Evolutionary conservation across 345 rosid species (phyloP).

Genomic region (Gossypium anomalum): DNA sequence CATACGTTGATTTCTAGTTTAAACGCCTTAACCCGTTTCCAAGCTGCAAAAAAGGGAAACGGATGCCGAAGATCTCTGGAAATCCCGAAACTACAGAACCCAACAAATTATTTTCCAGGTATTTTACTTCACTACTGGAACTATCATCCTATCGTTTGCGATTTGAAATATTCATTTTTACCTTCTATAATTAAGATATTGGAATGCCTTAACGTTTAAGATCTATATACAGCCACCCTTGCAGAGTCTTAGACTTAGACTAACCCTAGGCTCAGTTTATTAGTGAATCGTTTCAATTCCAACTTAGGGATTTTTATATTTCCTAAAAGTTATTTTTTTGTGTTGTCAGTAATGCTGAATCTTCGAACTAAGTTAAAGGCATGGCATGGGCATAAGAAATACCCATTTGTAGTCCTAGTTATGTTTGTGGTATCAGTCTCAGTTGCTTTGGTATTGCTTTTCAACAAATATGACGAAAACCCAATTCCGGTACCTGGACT

Average conservation of each 20-base stretch:
- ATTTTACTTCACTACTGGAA: neutral
- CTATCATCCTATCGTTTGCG: neutral
- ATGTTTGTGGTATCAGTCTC: conserved; percentile 29
- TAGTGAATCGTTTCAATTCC: neutral
- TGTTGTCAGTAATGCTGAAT: conserved; percentile 52
- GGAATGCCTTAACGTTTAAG: neutral
- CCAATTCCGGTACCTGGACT: conserved; percentile 21
- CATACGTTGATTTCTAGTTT: no score
- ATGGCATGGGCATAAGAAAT: conserved; percentile 34
- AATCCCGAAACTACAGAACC: neutral
- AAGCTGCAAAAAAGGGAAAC: neutral
- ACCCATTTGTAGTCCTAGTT: conserved; percentile 22
- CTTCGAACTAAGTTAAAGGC: conserved; percentile 41
- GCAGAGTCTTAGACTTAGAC: no score
- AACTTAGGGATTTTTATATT: neutral
- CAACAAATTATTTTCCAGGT: neutral
- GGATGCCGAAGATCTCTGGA: neutral
- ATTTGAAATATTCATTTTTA: neutral
- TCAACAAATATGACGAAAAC: conserved; percentile 23
- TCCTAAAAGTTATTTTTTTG: neutral
- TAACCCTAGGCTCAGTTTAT: neutral
- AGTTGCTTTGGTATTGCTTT: conserved; percentile 28
- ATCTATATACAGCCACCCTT: neutral
- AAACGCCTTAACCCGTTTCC: neutral
- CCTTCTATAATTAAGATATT: neutral